Evolutionary conservation across 768 basidiomycete species (phyloP), one percentile per base, ranked within the genome.

Genomic region (Gloeopeniophorella convolvens): DNA sequence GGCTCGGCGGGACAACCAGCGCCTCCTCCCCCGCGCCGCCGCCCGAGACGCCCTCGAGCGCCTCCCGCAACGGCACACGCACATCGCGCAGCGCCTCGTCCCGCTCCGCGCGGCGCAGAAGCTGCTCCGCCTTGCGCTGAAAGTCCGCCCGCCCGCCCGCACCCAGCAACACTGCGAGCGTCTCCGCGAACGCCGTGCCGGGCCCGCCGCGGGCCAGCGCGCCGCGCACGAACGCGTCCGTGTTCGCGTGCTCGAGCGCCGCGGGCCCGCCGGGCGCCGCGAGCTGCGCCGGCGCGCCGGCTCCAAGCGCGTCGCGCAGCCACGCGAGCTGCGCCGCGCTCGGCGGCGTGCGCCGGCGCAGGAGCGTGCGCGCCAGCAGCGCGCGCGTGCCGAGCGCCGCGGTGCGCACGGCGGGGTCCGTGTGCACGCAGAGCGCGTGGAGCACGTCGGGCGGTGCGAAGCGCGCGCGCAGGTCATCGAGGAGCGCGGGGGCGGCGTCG

Each of bases 251-350:
- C 24, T 45, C 44, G 5, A 36, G 30, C 15, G 10, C 27, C 31
- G 24, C 11, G 32, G 21, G 10, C 37, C 45, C 4, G 2, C 28
- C 35, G 23, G 39, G 30, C 12, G n/a, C n/a, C n/a, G n/a, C n/a
- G n/a, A n/a, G n/a, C n/a, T n/a, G n/a, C n/a, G n/a, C n/a, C n/a
- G n/a, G n/a, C n/a, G n/a, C n/a, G n/a, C n/a, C n/a, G n/a, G n/a
- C 30, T 18, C 44, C 50, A 18, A 45, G 16, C 4, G 41, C 43
- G 2, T 45, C 50, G 0, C 34, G 31, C 11, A 51, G 20, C 50
- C 50, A 51, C 16, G 50, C 44, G 1, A 51, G 44, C 18, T 40
- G n/a, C n/a, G n/a, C 44, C 5, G 50, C 21, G 13, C 34, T 39
- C 9, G n/a, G 28, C 6, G 15, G 39, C 21, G 37, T 32, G 24